phyloP scores from a whole-genome alignment of 257 asterid species.

The Solanum pimpinellifolium region DNA sequence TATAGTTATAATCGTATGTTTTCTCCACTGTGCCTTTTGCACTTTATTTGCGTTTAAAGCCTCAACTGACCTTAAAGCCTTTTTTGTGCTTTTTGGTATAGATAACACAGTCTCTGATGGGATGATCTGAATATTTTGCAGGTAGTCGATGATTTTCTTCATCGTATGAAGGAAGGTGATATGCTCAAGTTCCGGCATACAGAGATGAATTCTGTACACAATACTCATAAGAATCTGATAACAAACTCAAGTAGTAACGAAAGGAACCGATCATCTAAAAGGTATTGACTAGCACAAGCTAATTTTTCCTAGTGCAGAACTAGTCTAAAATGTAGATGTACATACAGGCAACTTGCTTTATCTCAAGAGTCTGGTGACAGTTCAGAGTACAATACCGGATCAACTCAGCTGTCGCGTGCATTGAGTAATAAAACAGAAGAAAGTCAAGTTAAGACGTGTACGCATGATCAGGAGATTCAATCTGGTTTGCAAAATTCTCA shows the following conservation, averaged over 20 bases:
- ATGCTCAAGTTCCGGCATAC: background rate
- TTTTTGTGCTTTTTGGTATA: background rate
- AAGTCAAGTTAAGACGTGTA: background rate
- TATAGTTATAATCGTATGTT: background rate
- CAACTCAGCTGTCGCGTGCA: background rate
- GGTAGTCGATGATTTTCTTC: background rate
- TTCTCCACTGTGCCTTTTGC: background rate
- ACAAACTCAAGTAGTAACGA: background rate
- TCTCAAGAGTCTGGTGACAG: background rate
- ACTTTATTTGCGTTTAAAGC: background rate
- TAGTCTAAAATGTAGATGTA: background rate
- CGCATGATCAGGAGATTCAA: background rate
- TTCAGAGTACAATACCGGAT: slow-evolving; percentile 1
- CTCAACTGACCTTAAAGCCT: background rate
- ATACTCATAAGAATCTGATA: background rate
- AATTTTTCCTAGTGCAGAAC: background rate
- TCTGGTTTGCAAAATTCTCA: background rate
- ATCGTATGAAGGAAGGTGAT: background rate
- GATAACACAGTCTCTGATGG: background rate
- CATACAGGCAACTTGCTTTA: slow-evolving; percentile 1
- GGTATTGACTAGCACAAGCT: background rate
- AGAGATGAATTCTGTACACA: background rate
- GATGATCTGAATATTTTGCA: background rate
- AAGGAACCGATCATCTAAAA: background rate
- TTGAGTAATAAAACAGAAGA: background rate